Conservation (phyloP, 257 asterid species). For the Osmanthus fragrans region DNA sequence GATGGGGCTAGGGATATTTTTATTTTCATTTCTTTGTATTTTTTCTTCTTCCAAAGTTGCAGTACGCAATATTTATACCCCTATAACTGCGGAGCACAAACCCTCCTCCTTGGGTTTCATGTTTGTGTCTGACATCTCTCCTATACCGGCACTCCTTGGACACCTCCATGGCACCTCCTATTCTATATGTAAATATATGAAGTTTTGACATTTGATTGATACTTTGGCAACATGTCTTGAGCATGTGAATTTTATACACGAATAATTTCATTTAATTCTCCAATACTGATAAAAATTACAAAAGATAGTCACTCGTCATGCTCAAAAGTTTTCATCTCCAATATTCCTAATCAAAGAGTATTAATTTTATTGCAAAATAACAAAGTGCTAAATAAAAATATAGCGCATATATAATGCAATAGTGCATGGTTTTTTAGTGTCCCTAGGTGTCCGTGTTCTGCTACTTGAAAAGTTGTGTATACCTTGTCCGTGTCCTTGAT, state of each 20-base stretch:
- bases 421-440: background rate
- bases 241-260: background rate
- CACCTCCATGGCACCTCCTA: background rate
- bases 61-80: background rate
- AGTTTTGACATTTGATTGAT: background rate
- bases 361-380: background rate
- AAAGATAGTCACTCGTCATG: background rate
- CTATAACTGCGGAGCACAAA: background rate
- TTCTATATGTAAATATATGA: too few species aligned
- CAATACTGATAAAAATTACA: background rate
- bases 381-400: background rate
- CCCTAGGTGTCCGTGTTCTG: background rate
- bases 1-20: background rate
- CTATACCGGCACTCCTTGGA: background rate
- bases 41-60: background rate
- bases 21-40: background rate
- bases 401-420: background rate
- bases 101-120: background rate
- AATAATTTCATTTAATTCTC: background rate
- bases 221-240: background rate
- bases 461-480: background rate
- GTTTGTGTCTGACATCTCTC: background rate
- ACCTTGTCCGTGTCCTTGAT: background rate
- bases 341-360: background rate
- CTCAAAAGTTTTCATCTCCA: background rate